A percentile compares a stretch with the other conserved stretches of the same genome.
Evolutionary conservation across 2,329 filamentous ascomycete species (phyloP).

Genomic region (Acrocalymma vagum): DNA sequence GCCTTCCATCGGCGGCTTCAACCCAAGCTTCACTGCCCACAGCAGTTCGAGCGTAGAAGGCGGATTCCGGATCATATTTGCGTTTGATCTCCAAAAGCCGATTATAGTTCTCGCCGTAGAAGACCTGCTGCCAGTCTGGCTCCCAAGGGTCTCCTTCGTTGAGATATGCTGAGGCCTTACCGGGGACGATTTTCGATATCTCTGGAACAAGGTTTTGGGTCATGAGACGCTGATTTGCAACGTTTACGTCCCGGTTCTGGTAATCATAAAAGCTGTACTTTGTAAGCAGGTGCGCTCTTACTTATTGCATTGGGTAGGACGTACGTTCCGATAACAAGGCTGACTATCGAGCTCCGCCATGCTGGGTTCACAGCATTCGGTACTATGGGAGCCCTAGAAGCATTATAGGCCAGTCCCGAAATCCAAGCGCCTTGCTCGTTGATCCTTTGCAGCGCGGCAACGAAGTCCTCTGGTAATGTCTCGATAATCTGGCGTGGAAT

Average conservation of each 20-base stretch:
- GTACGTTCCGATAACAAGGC: constrained; percentile 25
- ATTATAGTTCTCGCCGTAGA: constrained; percentile 10
- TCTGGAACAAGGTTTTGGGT: too few relatives aligned
- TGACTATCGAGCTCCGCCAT: constrained; percentile 31
- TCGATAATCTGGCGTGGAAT: too few relatives aligned
- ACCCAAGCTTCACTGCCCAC: constrained; percentile 26
- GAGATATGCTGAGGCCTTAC: constrained; percentile 18
- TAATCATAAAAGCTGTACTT: constrained; percentile 23
- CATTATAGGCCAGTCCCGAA: too few relatives aligned
- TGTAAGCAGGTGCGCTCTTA: constrained; percentile 16
- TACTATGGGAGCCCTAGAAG: too few relatives aligned
- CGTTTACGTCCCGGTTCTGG: too few relatives aligned
- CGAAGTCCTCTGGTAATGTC: too few relatives aligned
- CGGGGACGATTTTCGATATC: too few relatives aligned
- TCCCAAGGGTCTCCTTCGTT: constrained; percentile 7
- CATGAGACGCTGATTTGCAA: too few relatives aligned
- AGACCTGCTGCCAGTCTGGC: not conserved
- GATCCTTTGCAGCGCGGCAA: too few relatives aligned
- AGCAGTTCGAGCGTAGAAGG: constrained; percentile 17
- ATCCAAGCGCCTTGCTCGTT: too few relatives aligned
- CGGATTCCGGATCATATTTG: constrained; percentile 17
- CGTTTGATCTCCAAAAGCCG: constrained; percentile 8
- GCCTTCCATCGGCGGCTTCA: constrained; percentile 10
- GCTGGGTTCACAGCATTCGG: constrained; percentile 37
- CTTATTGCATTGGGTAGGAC: constrained; percentile 5